Base-by-base conservation (phyloP, 2,329 filamentous ascomycete genomes). In the Fusarium metavorans region DNA sequence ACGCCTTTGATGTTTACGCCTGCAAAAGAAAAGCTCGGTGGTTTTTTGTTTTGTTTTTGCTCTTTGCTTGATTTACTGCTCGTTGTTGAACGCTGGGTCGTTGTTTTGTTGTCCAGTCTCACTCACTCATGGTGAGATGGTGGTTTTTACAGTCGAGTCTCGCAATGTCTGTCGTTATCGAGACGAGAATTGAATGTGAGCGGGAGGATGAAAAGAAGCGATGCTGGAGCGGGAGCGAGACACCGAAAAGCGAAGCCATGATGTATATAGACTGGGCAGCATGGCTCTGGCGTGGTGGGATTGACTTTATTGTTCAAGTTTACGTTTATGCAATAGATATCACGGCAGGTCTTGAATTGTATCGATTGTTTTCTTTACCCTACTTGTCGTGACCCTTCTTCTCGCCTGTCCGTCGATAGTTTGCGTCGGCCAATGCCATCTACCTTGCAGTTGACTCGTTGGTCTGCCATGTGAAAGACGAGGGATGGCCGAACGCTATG, bases 181-280 rank as follows among this genome's bases (percentile, higher is more conserved):
- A 57, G 62, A 62, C n/a, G 39, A 34, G 2, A 4, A 27, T 63
- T 41, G 65, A 64, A 73, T 35, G 48, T 7, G 25, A 6, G 27
- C 8, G 48, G 23, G 13, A 48, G 14, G 23, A 18, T 48, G 43
- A 16, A 73, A 20, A 75, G 73, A 74, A 76, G 69, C 48, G 35
- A 74, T 45, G 64, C 58, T 59, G 76, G 63, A 66, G 66, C 57
- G 67, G 74, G 64, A 68, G 78, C 67, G 68, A 57, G 58, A 74
- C 69, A 68, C 64, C 63, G 64, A 74, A 76, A 76, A 74, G 66
- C 43, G 54, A 75, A 68, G 68, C 71, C 62, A 70, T 54, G 60
- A 65, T 66, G 71, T 77, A 73, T 77, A 73, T 73, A 77, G 76
- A 78, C 65, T 70, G 62, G 68, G 72, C 57, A 68, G 70, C 56